phyloP scores from a whole-genome alignment of 2,329 filamentous ascomycete species.

The Aspergillus flavus region DNA sequence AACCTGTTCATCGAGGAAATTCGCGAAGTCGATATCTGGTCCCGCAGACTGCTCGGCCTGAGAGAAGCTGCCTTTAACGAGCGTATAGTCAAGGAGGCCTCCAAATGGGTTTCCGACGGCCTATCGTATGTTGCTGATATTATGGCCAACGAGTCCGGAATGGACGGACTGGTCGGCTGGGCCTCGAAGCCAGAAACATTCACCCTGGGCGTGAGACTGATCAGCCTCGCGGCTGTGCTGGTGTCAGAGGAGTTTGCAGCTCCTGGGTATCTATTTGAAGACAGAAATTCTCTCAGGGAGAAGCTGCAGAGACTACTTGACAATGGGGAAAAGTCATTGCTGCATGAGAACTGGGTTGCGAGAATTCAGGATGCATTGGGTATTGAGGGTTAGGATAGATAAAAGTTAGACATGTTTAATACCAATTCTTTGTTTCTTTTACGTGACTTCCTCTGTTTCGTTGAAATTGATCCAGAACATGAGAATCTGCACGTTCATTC shows the following conservation, averaged over 20 bases:
- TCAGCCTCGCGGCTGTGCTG: slow-evolving; percentile 41
- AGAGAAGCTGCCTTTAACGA: slow-evolving; percentile 26
- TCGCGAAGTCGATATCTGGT: slow-evolving; percentile 73
- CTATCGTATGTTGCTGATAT: slow-evolving; percentile 32
- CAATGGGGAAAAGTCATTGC: slow-evolving; percentile 24
- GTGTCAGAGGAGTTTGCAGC: slow-evolving; percentile 24
- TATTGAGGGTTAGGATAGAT: slow-evolving; percentile 17
- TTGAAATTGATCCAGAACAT: neutral
- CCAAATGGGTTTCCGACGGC: slow-evolving; percentile 37
- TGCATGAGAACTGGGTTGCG: slow-evolving; percentile 38
- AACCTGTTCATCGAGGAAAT: slow-evolving; percentile 91
- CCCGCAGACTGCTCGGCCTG: slow-evolving; percentile 49
- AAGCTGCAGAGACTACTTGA: slow-evolving; percentile 30
- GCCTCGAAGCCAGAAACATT: slow-evolving; percentile 70
- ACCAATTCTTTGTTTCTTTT: neutral
- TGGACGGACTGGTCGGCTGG: slow-evolving; percentile 73
- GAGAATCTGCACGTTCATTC: neutral
- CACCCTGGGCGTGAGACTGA: slow-evolving; percentile 42
- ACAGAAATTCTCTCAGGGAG: slow-evolving; percentile 19
- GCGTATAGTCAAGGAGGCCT: slow-evolving; percentile 23
- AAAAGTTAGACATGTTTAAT: slow-evolving; percentile 22
- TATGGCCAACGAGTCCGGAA: slow-evolving; percentile 33
- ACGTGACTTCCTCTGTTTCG: neutral
- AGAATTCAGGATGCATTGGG: slow-evolving; percentile 31
- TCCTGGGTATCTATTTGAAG: slow-evolving; percentile 19